Percentiles rank a stretch among this genome's conserved stretches.
Conservation (phyloP, 2,329 filamentous ascomycete genomes). For the Epichloe coenophiala region DNA sequence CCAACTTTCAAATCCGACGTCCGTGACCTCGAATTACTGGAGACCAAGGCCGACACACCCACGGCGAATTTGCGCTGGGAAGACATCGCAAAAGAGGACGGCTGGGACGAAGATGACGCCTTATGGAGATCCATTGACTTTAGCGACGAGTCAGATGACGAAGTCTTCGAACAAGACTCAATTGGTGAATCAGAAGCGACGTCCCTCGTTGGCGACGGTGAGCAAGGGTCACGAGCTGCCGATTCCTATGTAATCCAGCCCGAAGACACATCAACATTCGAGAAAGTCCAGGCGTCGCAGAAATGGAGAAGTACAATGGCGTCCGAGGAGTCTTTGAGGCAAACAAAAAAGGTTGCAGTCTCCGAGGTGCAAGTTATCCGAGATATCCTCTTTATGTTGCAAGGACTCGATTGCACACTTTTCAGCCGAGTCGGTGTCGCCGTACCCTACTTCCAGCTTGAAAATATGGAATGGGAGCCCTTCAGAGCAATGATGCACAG, state of each 20-base stretch:
- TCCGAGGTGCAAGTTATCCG: constrained; percentile 62
- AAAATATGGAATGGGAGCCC: constrained; percentile 34
- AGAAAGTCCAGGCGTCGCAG: constrained; percentile 20
- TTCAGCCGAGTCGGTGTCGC: constrained; percentile 38
- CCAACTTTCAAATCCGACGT: constrained; percentile 59
- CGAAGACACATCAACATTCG: constrained; percentile 18
- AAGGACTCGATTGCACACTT: constrained; percentile 60
- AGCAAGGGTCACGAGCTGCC: constrained; percentile 13
- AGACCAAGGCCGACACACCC: constrained; percentile 24
- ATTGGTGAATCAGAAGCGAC: constrained; percentile 24
- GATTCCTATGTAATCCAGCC: constrained; percentile 22
- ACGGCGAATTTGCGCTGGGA: constrained; percentile 55
- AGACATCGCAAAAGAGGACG: constrained; percentile 64
- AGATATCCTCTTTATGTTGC: constrained; percentile 75
- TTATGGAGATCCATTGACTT: constrained; percentile 63
- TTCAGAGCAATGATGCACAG: constrained; percentile 33
- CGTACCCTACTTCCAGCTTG: constrained; percentile 29
- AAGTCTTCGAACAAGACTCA: constrained; percentile 20
- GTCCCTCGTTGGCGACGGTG: constrained; percentile 17
- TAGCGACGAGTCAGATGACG: constrained; percentile 50
- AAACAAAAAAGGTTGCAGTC: constrained; percentile 31
- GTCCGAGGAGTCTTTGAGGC: constrained; percentile 21
- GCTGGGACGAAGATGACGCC: constrained; percentile 50
- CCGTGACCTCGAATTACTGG: constrained; percentile 44
- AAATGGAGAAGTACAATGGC: constrained; percentile 21